Base-by-base conservation (phyloP, 2,329 filamentous ascomycete genomes). In the Neofusicoccum ribis region DNA sequence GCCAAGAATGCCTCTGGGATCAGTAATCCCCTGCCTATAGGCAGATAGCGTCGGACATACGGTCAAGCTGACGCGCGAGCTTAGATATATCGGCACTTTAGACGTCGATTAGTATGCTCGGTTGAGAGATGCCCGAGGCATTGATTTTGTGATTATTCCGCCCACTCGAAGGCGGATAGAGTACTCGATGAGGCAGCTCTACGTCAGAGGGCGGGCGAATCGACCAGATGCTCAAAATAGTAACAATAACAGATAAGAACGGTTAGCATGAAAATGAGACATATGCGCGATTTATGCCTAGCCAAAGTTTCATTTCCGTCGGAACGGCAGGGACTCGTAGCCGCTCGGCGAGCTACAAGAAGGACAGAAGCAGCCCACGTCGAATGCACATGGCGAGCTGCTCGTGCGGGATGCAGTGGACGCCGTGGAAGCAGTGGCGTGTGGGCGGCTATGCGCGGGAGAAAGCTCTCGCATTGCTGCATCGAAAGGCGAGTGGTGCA, bases 221-320 rank as follows among this genome's bases (percentile, higher is more conserved):
- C 5, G 11, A 5, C 14, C 12, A 5, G 9, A 17, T 23, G 17
- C 56, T 60, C 15, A 60, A 60, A 20, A 47, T 47, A 60, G 54
- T 12, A 59, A 41, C 54, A n/a, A 8, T 11, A 23, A 31, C 2
- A 46, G 41, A 20, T 34, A 36, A 59, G 27, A n/a, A 11, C 8
- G 39, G 41, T 36, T 59, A 59, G 54, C 39, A 31, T 59, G 39
- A 17, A 20, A 47, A 60, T 23, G 43, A 60, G 56, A 37, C 56
- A 37, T 9, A 27, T 60, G 56, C 56, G 56, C 56, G 56, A 47
- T 47, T 60, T 47, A 60, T 60, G 54, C 43, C 39, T 20, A 47
- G 56, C 43, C 43, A 15, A 23, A 39, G 17, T 47, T 60, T 60
- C 56, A 60, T 60, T 60, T 60, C 41, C 43, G 43, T 49, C 43